Percentiles rank a stretch among this genome's conserved stretches.
Conservation (phyloP, 139 green algal genomes). For the Chlamydomonas schloesseri region DNA sequence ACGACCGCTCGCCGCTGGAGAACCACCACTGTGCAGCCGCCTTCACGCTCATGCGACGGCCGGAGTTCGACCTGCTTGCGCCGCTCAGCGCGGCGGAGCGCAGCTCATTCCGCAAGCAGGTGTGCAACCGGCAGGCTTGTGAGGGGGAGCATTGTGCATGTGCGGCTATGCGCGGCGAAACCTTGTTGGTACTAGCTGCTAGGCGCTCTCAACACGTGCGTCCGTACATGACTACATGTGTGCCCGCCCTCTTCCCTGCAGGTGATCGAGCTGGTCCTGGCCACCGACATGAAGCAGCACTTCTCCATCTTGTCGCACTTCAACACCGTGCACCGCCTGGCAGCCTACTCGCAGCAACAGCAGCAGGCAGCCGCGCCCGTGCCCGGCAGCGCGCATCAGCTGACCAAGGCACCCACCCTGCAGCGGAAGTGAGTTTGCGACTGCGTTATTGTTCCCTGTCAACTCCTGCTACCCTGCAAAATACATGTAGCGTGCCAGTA, state of each 20-base stretch:
- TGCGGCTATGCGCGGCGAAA: no score
- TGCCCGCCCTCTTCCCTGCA: background rate
- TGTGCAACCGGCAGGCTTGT: no score
- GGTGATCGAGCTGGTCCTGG: slow-evolving; percentile 66
- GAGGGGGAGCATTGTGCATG: no score
- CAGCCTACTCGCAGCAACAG: background rate
- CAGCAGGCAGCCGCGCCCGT: background rate
- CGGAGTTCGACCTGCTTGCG: slow-evolving; percentile 29
- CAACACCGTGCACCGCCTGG: slow-evolving; percentile 62
- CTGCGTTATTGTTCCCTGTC: no score
- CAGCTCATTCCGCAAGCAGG: background rate
- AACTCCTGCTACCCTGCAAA: no score
- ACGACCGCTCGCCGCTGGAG: slow-evolving; percentile 61
- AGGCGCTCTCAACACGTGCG: no score
- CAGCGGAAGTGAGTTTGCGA: no score
- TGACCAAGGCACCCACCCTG: no score
- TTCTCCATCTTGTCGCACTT: slow-evolving; percentile 65
- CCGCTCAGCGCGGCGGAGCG: slow-evolving; percentile 4
- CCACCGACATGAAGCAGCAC: slow-evolving; percentile 73
- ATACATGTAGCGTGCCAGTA: no score
- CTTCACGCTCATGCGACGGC: slow-evolving; percentile 41
- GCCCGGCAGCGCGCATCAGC: background rate
- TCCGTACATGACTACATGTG: no score
- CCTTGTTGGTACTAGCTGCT: no score
- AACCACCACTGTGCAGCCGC: slow-evolving; percentile 58